Base-by-base conservation (phyloP, 805 yeast genomes). In the Hanseniaspora jakobsenii region DNA sequence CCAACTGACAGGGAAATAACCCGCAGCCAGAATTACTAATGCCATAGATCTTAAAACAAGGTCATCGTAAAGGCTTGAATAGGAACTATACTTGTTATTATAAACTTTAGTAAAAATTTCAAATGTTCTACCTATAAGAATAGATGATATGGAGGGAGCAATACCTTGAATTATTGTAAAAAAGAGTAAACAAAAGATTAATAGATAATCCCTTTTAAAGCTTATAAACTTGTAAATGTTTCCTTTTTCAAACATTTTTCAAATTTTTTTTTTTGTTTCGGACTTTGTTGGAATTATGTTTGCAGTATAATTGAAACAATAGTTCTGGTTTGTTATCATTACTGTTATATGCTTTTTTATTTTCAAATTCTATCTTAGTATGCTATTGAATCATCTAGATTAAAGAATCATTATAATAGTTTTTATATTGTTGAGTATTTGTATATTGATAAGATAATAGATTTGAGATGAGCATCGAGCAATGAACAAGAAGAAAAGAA, bases 51-150 rank as follows among this genome's bases (percentile, higher is more conserved):
- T 52, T 4, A 65, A 53, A 30, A 65, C 59, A 14, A 73, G 54
- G n/a, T 62, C 62, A 4, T 52, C 41, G 51, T 67, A 52, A 48
- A 70, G 73, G 1, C 53, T 58, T 1, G 49, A 47, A 10, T 55
- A 49, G 0, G 55, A 36, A 2, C 51, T n/a, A 49, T 64, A 62
- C 2, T 55, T 47, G 0, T 71, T 71, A 2, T 47, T 29, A 6
- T 63, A 54, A 31, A 58, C 62, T 1, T 52, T 48, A 1, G 70
- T 54, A 3, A 77, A 55, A 1, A 63, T 58, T 23, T 64, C 60
- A 52, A 87, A 82, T 0, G 81, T 67, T 44, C 70, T 61, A 3
- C 94, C 91, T 48, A 79, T 72, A 12, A 86, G 53, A 3, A 82
- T 66, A 0, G 93, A 72, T 16, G 74, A 70, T 2, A 71, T 66